A percentile compares a stretch with the other conserved stretches of the same genome.
Conservation (phyloP, 2,329 filamentous ascomycete species). For the Nectriaceae sp. region DNA sequence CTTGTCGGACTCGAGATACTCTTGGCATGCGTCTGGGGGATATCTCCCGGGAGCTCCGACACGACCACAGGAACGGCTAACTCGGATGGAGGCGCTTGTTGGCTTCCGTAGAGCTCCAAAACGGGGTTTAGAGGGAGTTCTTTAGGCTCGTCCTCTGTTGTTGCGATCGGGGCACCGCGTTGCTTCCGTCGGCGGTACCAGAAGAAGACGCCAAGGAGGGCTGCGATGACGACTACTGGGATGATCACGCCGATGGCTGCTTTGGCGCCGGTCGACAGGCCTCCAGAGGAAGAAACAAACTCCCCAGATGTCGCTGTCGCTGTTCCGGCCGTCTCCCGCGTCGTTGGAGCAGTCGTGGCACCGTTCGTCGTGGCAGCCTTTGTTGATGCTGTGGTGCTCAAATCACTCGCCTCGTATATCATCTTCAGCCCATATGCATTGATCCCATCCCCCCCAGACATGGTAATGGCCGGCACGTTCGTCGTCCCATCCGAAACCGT, state of each 20-base stretch:
- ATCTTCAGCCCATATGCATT: constrained; percentile 38
- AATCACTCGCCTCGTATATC: constrained; percentile 35
- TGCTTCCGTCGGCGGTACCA: constrained; percentile 30
- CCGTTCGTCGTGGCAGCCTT: not conserved
- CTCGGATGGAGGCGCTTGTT: constrained; percentile 7
- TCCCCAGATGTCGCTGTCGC: not conserved
- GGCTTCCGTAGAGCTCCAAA: constrained; percentile 14
- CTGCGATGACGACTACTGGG: constrained; percentile 29
- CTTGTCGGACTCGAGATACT: not conserved
- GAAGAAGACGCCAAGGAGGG: constrained; percentile 27
- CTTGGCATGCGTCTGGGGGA: not conserved
- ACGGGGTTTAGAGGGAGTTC: constrained; percentile 5
- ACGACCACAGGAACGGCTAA: constrained; percentile 2
- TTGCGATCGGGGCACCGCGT: not conserved
- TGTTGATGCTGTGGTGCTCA: constrained; percentile 10
- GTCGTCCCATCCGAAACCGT: constrained; percentile 21
- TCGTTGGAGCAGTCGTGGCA: not conserved
- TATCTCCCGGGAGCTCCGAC: constrained; percentile 14
- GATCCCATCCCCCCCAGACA: constrained; percentile 28
- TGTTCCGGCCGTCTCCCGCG: not conserved
- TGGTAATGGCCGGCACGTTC: constrained; percentile 19
- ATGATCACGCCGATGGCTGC: constrained; percentile 33
- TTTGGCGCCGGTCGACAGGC: constrained; percentile 25
- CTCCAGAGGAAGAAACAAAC: constrained; percentile 1
- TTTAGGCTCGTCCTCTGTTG: constrained; percentile 2